phyloP scores from a whole-genome alignment of 106 monocot genomes.

The Dioscorea dumetorum region DNA sequence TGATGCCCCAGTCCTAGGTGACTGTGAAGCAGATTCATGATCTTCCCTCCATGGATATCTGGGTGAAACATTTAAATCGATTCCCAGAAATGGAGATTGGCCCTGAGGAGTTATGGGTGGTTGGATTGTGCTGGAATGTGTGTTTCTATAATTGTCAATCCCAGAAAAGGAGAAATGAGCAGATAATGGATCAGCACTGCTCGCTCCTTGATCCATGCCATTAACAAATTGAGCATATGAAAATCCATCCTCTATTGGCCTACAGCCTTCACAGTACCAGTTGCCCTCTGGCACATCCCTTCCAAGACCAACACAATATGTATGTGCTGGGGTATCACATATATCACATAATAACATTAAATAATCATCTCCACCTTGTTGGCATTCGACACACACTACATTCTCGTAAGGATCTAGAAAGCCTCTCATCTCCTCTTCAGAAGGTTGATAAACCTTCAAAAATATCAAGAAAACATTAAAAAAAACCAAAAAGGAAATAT shows the following conservation, averaged over 20 bases:
- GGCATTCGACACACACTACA: slow-evolving; percentile 79
- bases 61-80: slow-evolving; percentile 41
- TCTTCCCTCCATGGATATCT: slow-evolving; percentile 20
- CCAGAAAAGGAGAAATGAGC: background rate
- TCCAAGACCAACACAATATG: slow-evolving; percentile 87
- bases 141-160: background rate
- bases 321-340: slow-evolving; percentile 81
- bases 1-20: slow-evolving; percentile 33
- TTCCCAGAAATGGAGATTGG: slow-evolving; percentile 22
- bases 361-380: slow-evolving; percentile 72
- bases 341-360: slow-evolving; percentile 82
- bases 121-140: background rate
- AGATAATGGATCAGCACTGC: background rate
- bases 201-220: slow-evolving; percentile 9
- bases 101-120: slow-evolving; percentile 8
- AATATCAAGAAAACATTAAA: background rate
- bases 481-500: no score
- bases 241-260: slow-evolving; percentile 23
- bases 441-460: slow-evolving; percentile 78
- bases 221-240: slow-evolving; percentile 16
- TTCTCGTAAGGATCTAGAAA: slow-evolving; percentile 76
- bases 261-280: slow-evolving; percentile 80
- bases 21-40: slow-evolving; percentile 19
- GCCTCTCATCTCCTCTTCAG: slow-evolving; percentile 82
- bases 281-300: slow-evolving; percentile 79